Base-by-base conservation (phyloP, 345 rosid genomes). In the Lagerstroemia speciosa region DNA sequence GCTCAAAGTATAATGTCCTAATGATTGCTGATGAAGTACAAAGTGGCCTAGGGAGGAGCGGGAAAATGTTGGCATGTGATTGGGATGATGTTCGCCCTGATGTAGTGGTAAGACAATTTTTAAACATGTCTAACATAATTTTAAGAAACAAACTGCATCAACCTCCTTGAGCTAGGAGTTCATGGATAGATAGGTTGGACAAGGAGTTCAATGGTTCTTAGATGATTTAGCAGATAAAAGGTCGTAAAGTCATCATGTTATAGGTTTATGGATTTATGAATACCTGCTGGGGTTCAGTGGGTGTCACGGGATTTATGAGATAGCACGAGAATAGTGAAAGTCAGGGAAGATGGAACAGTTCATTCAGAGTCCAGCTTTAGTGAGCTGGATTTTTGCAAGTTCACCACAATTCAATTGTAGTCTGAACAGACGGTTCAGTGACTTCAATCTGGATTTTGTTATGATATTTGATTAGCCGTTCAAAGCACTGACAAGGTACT, bases 11-110 rank as follows among this genome's bases (percentile, higher is more conserved):
- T 74, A 89, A 91, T 64, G 68, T 93, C 68, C 77, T 93, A 73
- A 93, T 93, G 98, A 89, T 93, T 64, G 97, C 96, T 38, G 98
- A 93, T 74, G 99, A 93, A 76, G 88, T 93, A 75, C 97, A 93
- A 81, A 86, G 91, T 80, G 98, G 98, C 73, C 78, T 93, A 75
- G 99, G 91, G 1, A 82, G 97, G 73, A 75, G 93, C 0, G 97
- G 99, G 61, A 91, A 79, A 79, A 79, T 91, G 95, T 73, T 91
- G 83, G 97, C 99, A 64, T 93, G 96, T 76, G 93, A 91, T 34
- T 93, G 98, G 98, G 98, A 91, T 81, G 83, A 83, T 41, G 84
- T 89, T 78, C 95, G 83, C 34, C 96, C 99, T 7, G 96, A 94
- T 72, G 74, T 91, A 63, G 97, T 94, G 77, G 99, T 91, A 82